Percentiles rank a stretch among this genome's conserved stretches.
Conservation (phyloP, 163 green algal genomes). For the Trebouxiophyceae sp. region DNA sequence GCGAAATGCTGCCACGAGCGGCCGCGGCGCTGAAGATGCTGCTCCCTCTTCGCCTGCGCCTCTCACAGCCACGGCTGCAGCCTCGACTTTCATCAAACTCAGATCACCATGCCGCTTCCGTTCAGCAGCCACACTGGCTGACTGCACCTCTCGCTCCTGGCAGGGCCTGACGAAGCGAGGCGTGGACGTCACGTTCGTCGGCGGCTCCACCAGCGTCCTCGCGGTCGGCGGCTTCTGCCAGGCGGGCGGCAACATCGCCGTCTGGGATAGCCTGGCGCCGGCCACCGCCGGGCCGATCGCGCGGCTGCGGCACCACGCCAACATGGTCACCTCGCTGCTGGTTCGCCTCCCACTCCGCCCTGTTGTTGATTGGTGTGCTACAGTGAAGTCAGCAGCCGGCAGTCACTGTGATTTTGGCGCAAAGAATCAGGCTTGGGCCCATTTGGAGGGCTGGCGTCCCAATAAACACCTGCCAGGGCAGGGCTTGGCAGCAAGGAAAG, state of each 20-base stretch:
- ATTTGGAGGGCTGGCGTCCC: no score
- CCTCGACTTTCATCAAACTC: no score
- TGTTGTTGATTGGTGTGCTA: no score
- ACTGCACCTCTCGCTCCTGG: no score
- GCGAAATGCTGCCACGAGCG: no score
- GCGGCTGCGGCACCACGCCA: conserved; percentile 25
- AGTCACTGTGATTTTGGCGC: not conserved
- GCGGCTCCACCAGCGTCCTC: conserved; percentile 58
- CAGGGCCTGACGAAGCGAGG: conserved; percentile 28
- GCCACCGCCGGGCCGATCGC: conserved; percentile 26
- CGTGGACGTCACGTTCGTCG: conserved; percentile 43
- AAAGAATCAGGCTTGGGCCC: not conserved
- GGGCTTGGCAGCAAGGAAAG: no score
- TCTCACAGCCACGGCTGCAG: no score
- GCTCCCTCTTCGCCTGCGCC: no score
- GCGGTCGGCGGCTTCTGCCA: conserved; percentile 44
- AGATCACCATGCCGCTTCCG: no score
- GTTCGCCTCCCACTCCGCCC: not conserved
- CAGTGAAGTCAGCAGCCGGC: not conserved
- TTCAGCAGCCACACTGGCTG: no score
- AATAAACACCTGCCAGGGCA: no score
- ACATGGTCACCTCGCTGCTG: conserved; percentile 19
- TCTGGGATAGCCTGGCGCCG: conserved; percentile 53
- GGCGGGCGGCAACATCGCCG: conserved; percentile 38
- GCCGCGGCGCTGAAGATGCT: no score